These are phyloP conservation scores for Colletotrichum tropicale DNA, from an alignment of 2,329 filamentous ascomycete species.

Conservation along the genomic window DNA sequence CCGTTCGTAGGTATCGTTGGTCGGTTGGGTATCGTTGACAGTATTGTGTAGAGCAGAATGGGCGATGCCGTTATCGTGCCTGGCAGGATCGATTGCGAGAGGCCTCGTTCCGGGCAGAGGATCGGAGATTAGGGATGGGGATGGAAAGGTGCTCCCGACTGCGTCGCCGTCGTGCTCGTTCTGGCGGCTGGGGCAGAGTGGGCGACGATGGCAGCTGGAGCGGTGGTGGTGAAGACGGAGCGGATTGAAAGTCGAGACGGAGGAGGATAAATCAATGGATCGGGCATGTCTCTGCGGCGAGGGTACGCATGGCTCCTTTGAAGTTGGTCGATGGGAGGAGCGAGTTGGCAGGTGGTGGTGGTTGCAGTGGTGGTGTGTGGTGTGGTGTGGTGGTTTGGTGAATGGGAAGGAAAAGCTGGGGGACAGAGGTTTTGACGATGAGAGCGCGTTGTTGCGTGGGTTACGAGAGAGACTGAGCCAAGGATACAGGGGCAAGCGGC, in stretches of 20 bases:
- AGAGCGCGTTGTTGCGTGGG: neutral
- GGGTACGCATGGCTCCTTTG: conserved; percentile 1
- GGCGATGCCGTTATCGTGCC: neutral
- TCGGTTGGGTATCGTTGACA: conserved; percentile 9
- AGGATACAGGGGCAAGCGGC: neutral
- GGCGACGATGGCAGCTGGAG: neutral
- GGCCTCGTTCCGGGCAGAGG: neutral
- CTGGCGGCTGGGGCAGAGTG: neutral
- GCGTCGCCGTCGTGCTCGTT: neutral
- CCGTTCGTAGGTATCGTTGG: conserved; percentile 13
- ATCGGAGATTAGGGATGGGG: neutral
- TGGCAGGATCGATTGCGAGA: neutral
- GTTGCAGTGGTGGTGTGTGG: neutral
- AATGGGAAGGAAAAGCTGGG: neutral
- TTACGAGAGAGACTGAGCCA: neutral
- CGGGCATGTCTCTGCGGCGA: conserved; percentile 14
- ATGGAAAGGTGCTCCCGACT: neutral
- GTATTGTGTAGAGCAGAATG: neutral
- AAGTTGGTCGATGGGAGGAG: neutral
- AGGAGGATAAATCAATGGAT: conserved; percentile 23
- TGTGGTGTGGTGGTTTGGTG: neutral
- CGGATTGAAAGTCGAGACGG: conserved; percentile 31
- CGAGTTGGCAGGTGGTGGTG: neutral
- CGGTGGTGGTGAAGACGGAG: conserved; percentile 25
- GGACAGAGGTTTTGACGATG: conserved; percentile 19